phyloP scores from a whole-genome alignment of 495 filamentous ascomycete genomes.

The Penicillium herquei region DNA sequence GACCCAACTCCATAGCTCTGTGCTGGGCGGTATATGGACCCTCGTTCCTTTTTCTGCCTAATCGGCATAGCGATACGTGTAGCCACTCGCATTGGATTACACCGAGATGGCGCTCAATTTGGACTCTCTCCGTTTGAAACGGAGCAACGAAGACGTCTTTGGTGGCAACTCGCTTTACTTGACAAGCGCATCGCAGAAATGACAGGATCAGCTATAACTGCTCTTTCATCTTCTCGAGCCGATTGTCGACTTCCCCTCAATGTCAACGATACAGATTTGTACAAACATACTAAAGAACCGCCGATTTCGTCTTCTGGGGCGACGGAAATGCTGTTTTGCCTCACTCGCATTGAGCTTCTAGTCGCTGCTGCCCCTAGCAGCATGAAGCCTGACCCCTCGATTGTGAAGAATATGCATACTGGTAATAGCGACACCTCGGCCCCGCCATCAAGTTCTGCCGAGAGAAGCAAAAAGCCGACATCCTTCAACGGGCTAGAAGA shows the following conservation, averaged over 20 bases:
- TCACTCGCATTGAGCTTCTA: constrained; percentile 35
- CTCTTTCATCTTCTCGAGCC: constrained; percentile 39
- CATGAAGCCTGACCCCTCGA: constrained; percentile 7
- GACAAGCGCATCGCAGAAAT: constrained; percentile 65
- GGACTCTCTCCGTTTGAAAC: constrained; percentile 65
- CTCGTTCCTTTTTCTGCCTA: constrained; percentile 53
- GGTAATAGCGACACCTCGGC: background rate
- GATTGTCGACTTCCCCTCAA: constrained; percentile 37
- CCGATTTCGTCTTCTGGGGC: constrained; percentile 16
- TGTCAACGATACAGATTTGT: constrained; percentile 37
- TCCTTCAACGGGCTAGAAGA: constrained; percentile 29
- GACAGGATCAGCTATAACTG: constrained; percentile 60
- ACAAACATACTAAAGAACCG: constrained; percentile 20
- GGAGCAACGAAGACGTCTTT: constrained; percentile 65
- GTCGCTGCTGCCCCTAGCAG: constrained; percentile 9
- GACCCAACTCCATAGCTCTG: constrained; percentile 19
- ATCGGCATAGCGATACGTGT: constrained; percentile 67
- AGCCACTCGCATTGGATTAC: constrained; percentile 53
- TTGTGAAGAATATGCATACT: background rate
- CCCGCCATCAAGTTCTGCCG: background rate
- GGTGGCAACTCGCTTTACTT: constrained; percentile 69
- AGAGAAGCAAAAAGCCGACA: too few species aligned
- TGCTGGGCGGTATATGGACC: constrained; percentile 53
- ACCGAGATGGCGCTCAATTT: constrained; percentile 58
- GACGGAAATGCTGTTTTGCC: constrained; percentile 28